Percentiles rank a stretch among this genome's conserved stretches.
These are phyloP conservation scores for Rostrohypoxylon terebratum DNA, from an alignment of 495 filamentous ascomycete genomes.

Conservation along the genomic window DNA sequence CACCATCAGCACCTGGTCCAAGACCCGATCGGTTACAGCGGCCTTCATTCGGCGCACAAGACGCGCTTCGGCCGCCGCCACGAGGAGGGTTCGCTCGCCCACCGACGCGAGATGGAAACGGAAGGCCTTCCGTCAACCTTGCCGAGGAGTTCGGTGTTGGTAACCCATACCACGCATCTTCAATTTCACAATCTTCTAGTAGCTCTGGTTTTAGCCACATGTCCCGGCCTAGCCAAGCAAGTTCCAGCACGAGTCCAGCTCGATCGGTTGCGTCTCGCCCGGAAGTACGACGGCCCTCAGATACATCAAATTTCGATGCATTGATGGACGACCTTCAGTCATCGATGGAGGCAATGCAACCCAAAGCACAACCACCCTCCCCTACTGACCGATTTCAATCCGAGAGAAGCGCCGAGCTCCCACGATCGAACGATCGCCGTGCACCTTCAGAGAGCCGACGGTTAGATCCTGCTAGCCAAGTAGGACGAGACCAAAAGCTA, in stretches of 20 bases:
- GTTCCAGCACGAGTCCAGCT: constrained; percentile 76
- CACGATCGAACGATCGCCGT: constrained; percentile 45
- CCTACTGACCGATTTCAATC: constrained; percentile 46
- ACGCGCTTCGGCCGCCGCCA: constrained; percentile 61
- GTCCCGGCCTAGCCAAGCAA: constrained; percentile 70
- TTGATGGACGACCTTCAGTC: constrained; percentile 66
- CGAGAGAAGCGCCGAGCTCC: constrained; percentile 33
- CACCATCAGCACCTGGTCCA: constrained; percentile 59
- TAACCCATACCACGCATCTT: constrained; percentile 71
- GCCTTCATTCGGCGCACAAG: constrained; percentile 60
- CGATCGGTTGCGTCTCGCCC: constrained; percentile 56
- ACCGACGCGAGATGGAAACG: constrained; percentile 42
- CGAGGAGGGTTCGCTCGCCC: constrained; percentile 60
- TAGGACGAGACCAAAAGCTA: constrained; percentile 23
- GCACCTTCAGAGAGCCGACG: constrained; percentile 51
- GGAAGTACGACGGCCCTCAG: constrained; percentile 52
- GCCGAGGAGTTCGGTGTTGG: constrained; percentile 64
- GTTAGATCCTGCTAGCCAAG: constrained; percentile 47
- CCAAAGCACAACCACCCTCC: constrained; percentile 39
- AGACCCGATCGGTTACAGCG: constrained; percentile 52
- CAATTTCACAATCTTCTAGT: constrained; percentile 75
- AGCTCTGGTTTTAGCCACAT: constrained; percentile 70
- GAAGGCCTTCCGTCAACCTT: constrained; percentile 55
- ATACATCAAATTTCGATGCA: constrained; percentile 57
- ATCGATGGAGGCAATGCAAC: constrained; percentile 56